Evolutionary conservation across 768 basidiomycete genomes (phyloP), one percentile per base, ranked within the genome.

Genomic region (Tricholoma terreum): DNA sequence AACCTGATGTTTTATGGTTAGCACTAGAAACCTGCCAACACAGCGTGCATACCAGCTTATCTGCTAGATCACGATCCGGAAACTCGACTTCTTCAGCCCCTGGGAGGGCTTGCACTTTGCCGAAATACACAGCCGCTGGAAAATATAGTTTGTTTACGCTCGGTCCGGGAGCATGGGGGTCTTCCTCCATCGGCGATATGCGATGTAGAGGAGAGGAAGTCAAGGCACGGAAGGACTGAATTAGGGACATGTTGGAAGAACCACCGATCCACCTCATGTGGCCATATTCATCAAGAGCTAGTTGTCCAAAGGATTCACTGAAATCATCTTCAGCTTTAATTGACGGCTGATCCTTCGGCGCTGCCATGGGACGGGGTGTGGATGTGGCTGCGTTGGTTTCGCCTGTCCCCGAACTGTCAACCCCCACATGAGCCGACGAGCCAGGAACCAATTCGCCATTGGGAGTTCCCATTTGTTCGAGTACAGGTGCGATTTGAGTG

Each of bases 201-300:
- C 89, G 88, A 67, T 87, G 83, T 19, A 89, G 74, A 6, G 88
- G 89, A 30, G 85, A 84, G 43, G 87, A 81, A 21, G 89, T 90
- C 60, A 87, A 73, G 45, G 87, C 84, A 59, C 83, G 84, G 77
- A 94, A 93, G 4, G 90, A 92, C 67, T 93, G 91, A 49, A 94
- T 92, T 63, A 94, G 81, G 6, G 92, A 90, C 92, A 94, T 92
- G 19, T 91, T 91, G 14, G 91, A 93, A 4, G 92, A 93, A 52
- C 91, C 89, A 40, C 92, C 92, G 63, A 94, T 93, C 92, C 92
- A 94, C 58, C 91, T 84, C 82, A 90, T 85, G 71, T 92, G 90
- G 31, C 92, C 92, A 62, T 92, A 88, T 68, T 93, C 92, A 64
- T 94, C 92, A 38, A 94, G 78, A 24, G 92, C 90, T 52, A 94